phyloP scores from a whole-genome alignment of 768 basidiomycete species.

The Mycena sanguinolenta region DNA sequence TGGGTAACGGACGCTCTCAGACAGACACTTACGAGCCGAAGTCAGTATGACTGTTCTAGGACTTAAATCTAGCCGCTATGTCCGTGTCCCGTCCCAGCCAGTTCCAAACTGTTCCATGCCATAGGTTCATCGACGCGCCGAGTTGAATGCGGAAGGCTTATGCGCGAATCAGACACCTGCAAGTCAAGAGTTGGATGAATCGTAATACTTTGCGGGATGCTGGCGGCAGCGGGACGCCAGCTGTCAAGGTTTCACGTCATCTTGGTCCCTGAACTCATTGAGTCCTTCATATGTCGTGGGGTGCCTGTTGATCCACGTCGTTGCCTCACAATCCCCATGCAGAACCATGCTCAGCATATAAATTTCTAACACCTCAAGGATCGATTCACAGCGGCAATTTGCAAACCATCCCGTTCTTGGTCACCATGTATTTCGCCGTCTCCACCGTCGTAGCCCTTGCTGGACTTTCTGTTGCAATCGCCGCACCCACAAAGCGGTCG shows the following conservation, averaged over 20 bases:
- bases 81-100: too few species aligned
- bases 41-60: too few species aligned
- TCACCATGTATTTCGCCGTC: not conserved
- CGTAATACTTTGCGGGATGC: too few species aligned
- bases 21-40: too few species aligned
- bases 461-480: not conserved
- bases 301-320: constrained; percentile 2
- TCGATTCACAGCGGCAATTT: not conserved
- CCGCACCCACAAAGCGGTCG: not conserved
- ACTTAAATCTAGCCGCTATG: too few species aligned
- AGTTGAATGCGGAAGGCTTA: too few species aligned
- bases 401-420: not conserved
- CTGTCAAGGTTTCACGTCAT: not conserved
- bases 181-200: too few species aligned
- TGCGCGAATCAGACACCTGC: too few species aligned
- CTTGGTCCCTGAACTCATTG: not conserved
- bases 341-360: not conserved
- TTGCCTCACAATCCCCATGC: not conserved
- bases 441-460: not conserved
- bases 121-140: too few species aligned
- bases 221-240: not conserved
- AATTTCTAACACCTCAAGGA: not conserved
- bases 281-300: not conserved
- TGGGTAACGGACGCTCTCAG: too few species aligned
- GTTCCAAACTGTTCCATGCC: too few species aligned